Evolutionary conservation across 2,329 filamentous ascomycete species (phyloP).

Genomic region (Aspergillus tanneri): DNA sequence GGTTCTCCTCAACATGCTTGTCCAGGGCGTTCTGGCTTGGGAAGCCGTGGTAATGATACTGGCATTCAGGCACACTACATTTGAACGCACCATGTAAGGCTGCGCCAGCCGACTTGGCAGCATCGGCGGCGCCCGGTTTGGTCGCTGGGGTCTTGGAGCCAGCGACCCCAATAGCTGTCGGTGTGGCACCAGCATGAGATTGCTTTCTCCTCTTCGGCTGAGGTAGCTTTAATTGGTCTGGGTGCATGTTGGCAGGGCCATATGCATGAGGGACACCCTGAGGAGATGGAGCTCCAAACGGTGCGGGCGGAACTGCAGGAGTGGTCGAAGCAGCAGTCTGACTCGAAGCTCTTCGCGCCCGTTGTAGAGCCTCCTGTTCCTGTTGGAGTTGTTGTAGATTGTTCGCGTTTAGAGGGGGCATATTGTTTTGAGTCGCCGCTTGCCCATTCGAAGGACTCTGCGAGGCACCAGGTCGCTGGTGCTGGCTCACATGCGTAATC

Average conservation of each 20-base stretch:
- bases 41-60: slow-evolving; percentile 56
- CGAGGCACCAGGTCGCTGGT: slow-evolving; percentile 27
- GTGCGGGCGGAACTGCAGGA: slow-evolving; percentile 53
- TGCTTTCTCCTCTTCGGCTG: slow-evolving; percentile 58
- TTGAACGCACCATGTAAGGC: slow-evolving; percentile 50
- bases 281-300: slow-evolving; percentile 55
- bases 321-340: slow-evolving; percentile 45
- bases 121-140: slow-evolving; percentile 43
- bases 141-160: slow-evolving; percentile 29
- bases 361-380: slow-evolving; percentile 46
- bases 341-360: slow-evolving; percentile 39
- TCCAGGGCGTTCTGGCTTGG: slow-evolving; percentile 55
- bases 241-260: slow-evolving; percentile 52
- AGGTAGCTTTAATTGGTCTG: slow-evolving; percentile 59
- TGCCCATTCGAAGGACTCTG: slow-evolving; percentile 21
- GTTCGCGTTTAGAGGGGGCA: slow-evolving; percentile 43
- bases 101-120: slow-evolving; percentile 32
- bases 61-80: slow-evolving; percentile 55
- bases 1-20: slow-evolving; percentile 54
- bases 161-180: slow-evolving; percentile 27
- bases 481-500: slow-evolving; percentile 35
- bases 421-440: slow-evolving; percentile 27
- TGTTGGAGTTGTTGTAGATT: slow-evolving; percentile 50
- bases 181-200: slow-evolving; percentile 42
- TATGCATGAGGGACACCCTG: slow-evolving; percentile 59